phyloP scores from a whole-genome alignment of 2,329 filamentous ascomycete species.

The Emergomyces pasteurianus region DNA sequence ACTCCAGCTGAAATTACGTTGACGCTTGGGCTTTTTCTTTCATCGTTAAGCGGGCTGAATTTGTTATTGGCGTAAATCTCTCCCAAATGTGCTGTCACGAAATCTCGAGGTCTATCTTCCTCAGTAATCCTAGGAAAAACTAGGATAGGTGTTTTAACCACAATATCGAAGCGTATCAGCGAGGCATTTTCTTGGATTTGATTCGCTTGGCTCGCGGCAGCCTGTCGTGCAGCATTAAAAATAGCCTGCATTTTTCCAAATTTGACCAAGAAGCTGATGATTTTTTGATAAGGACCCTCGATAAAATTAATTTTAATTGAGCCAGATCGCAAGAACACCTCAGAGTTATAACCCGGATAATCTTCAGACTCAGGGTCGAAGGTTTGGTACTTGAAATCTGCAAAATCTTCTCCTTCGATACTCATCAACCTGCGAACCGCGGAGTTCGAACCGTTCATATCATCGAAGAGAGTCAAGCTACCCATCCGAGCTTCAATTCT shows the following conservation, averaged over 20 bases:
- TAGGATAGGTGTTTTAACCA: slow-evolving; percentile 89
- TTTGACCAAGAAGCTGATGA: slow-evolving; percentile 94
- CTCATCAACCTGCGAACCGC: slow-evolving; percentile 76
- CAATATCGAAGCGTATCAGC: slow-evolving; percentile 85
- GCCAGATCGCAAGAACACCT: slow-evolving; percentile 77
- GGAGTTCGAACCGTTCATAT: slow-evolving; percentile 79
- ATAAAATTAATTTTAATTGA: slow-evolving; percentile 96
- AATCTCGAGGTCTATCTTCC: slow-evolving; percentile 60
- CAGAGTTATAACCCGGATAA: slow-evolving; percentile 92
- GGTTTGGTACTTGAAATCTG: slow-evolving; percentile 95
- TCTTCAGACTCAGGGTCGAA: slow-evolving; percentile 64
- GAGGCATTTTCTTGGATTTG: slow-evolving; percentile 84
- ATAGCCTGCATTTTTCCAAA: slow-evolving; percentile 99
- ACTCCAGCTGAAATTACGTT: slow-evolving; percentile 90
- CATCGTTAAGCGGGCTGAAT: slow-evolving; percentile 74
- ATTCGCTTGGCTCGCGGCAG: slow-evolving; percentile 83
- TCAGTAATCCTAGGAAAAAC: slow-evolving; percentile 76
- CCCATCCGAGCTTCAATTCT: slow-evolving; percentile 76
- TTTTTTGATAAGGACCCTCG: slow-evolving; percentile 94
- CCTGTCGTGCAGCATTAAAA: slow-evolving; percentile 92
- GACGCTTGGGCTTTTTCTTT: slow-evolving; percentile 57
- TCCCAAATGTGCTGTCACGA: slow-evolving; percentile 83
- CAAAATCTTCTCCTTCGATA: slow-evolving; percentile 89
- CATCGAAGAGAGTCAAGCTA: slow-evolving; percentile 78
- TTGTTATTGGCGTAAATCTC: slow-evolving; percentile 96